Conservation (phyloP, 441 rosid species). For the Euphorbia schlechtendalii region DNA sequence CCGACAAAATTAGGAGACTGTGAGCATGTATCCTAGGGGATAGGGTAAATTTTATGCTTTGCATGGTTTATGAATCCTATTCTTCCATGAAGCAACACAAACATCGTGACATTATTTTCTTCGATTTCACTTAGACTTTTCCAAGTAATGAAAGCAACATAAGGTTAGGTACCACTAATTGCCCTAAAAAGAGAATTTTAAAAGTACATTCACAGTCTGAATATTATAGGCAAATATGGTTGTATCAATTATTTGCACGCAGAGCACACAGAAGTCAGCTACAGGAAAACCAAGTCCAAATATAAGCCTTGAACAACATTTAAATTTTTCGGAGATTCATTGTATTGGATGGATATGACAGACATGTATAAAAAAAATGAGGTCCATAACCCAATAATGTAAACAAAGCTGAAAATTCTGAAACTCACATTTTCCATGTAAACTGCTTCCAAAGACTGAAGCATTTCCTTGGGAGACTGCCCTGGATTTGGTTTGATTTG, state of each 20-base stretch:
- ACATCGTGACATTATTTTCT: not conserved
- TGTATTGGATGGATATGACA: not conserved
- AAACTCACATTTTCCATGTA: constrained; percentile 70
- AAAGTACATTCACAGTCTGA: not conserved
- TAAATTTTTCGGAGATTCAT: not conserved
- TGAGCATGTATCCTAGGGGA: too few relatives aligned
- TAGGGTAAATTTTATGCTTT: too few relatives aligned
- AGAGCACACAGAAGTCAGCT: not conserved
- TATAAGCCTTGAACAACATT: not conserved
- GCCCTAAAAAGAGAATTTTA: not conserved
- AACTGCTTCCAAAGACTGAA: constrained; percentile 49
- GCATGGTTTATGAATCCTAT: not conserved
- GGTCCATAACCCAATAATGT: not conserved
- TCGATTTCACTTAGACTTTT: not conserved
- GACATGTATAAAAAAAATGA: too few relatives aligned
- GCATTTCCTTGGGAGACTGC: constrained; percentile 74
- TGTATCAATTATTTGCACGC: not conserved
- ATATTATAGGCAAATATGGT: not conserved
- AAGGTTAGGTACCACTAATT: not conserved
- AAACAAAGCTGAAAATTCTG: not conserved
- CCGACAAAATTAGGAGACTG: too few relatives aligned
- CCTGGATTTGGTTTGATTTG: constrained; percentile 85
- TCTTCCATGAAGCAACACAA: not conserved
- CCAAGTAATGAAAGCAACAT: too few relatives aligned
- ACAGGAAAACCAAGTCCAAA: not conserved